phyloP scores from a whole-genome alignment of 352 stramenopile species.

The Phytophthora lateralis region DNA sequence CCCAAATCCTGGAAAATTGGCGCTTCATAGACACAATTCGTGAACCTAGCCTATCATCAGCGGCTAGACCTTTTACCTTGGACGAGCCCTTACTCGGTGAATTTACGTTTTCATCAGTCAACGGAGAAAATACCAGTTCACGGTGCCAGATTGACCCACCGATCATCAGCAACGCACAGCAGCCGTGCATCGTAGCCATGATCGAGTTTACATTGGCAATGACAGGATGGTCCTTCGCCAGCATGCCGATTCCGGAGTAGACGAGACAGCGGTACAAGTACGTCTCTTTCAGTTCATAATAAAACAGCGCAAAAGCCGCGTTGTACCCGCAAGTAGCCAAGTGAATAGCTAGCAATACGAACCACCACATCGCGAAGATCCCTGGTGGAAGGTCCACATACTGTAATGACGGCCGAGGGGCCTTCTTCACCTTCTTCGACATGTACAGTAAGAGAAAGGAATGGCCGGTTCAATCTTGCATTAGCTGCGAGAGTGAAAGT shows the following conservation, averaged over 20 bases:
- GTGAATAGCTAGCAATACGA: constrained; percentile 7
- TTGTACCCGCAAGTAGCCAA: constrained; percentile 18
- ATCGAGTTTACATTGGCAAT: constrained; percentile 18
- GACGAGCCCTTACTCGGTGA: background rate
- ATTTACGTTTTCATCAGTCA: background rate
- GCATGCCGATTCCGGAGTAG: constrained; percentile 24
- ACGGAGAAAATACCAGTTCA: background rate
- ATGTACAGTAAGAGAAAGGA: no score
- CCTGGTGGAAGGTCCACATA: constrained; percentile 10
- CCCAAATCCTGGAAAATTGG: background rate
- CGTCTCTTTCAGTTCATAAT: constrained; percentile 17
- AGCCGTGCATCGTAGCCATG: constrained; percentile 14
- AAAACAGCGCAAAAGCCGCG: constrained; percentile 12
- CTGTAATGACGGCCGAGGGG: background rate
- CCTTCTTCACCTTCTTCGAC: no score
- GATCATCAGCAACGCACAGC: constrained; percentile 1
- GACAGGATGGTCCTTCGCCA: constrained; percentile 5
- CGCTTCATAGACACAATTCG: background rate
- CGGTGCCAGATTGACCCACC: constrained; percentile 1
- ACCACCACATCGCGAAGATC: constrained; percentile 22
- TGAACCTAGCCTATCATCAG: background rate
- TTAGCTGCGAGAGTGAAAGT: no score
- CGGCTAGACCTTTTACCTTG: no score
- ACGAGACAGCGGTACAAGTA: constrained; percentile 16
- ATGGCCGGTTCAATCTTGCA: no score